Base-by-base conservation (phyloP, 2,329 filamentous ascomycete species). In the Trichoderma semiorbis region DNA sequence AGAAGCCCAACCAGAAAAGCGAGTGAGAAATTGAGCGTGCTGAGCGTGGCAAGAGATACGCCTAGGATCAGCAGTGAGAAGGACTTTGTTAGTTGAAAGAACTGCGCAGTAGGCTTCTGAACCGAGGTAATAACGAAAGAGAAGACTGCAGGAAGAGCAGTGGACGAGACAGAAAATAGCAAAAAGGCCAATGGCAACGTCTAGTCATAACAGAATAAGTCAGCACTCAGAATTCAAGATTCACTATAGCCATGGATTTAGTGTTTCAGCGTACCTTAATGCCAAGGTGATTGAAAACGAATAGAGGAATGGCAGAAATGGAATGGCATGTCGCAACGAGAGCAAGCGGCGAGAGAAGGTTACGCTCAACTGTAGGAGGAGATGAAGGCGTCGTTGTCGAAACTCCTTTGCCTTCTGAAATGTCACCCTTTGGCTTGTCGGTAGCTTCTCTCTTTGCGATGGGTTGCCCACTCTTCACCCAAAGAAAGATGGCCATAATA, bases 21-120 rank as follows among this genome's bases (percentile, higher is more conserved):
- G 16, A 98, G 90, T 3, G 92, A 94, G 85, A 99, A 99, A 83
- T 99, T 99, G 66, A 99, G 88, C 0, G 95, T 99, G 3, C 96
- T 95, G 14, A 99, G 91, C 1, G 95, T 92, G 14, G 95, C 95
- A 74, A 99, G 90, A 77, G 94, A 95, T 85, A 98, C 93, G 77
- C 96, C 96, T 0, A 98, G 88, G 11, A 97, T 86, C 14, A 99
- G 89, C n/a, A 98, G 89, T 7, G 94, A 97, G 84, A 98, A 94
- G 72, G 92, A 96, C 79, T 97, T 95, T 74, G 94, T 90, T 66
- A 98, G 88, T 62, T 90, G 88, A 77, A 92, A 90, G 78, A 95
- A 91, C 78, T 95, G 93, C 5, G 80, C 75, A 0, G 89, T 90
- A 1, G 90, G 89, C 28, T 80, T 81, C 77, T 82, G 87, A 73